A percentile compares a stretch with the other conserved stretches of the same genome.
Evolutionary conservation across 2,329 filamentous ascomycete species (phyloP).

Genomic region (Aureobasidium sp.): DNA sequence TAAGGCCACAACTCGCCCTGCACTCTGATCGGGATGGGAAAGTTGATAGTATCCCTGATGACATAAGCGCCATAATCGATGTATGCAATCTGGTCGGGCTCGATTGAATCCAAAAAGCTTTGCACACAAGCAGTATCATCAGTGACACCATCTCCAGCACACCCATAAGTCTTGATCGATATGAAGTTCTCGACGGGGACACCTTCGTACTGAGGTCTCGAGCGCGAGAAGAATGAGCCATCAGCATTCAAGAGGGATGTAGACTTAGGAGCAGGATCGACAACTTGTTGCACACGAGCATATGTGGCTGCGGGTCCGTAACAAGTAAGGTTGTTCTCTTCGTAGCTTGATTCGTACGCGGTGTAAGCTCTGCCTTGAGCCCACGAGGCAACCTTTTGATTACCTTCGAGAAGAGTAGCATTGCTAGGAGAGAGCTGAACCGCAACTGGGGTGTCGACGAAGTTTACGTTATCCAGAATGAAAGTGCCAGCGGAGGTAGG

Average conservation of each 20-base stretch:
- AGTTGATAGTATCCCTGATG: slow-evolving; percentile 47
- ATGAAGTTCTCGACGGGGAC: slow-evolving; percentile 58
- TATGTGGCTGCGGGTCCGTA: slow-evolving; percentile 23
- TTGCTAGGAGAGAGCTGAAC: slow-evolving; percentile 46
- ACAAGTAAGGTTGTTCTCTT: slow-evolving; percentile 23
- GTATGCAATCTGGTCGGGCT: slow-evolving; percentile 49
- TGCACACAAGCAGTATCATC: slow-evolving; percentile 81
- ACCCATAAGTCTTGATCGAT: slow-evolving; percentile 46
- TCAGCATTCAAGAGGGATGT: slow-evolving; percentile 15
- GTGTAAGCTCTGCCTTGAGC: slow-evolving; percentile 66
- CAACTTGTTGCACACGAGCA: slow-evolving; percentile 20
- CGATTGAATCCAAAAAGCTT: slow-evolving; percentile 55
- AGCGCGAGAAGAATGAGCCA: slow-evolving; percentile 22
- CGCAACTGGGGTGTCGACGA: slow-evolving; percentile 57
- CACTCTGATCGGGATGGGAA: slow-evolving; percentile 66
- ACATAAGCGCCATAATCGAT: slow-evolving; percentile 53
- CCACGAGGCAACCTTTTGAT: slow-evolving; percentile 58
- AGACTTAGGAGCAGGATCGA: slow-evolving; percentile 18
- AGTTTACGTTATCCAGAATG: slow-evolving; percentile 74
- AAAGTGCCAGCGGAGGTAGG: slow-evolving; percentile 64
- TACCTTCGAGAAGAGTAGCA: slow-evolving; percentile 57
- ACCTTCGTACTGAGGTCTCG: slow-evolving; percentile 33
- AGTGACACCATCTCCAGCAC: slow-evolving; percentile 73
- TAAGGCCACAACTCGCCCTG: slow-evolving; percentile 79
- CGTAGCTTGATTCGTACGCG: slow-evolving; percentile 30